Evolutionary conservation across 768 basidiomycete species (phyloP).

Genomic region (Kwoniella europaea): DNA sequence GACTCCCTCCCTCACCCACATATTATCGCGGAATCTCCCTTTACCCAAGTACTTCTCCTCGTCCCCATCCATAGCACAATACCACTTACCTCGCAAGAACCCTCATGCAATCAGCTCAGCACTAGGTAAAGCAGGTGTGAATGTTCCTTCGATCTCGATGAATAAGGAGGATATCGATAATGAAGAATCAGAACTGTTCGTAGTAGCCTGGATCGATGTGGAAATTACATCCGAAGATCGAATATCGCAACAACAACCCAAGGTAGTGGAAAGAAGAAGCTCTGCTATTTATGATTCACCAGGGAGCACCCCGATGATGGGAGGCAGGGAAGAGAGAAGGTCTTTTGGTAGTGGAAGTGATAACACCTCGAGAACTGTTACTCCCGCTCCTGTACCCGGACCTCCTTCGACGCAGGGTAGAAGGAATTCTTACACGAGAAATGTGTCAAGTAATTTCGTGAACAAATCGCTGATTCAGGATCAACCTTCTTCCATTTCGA

Average conservation of each 20-base stretch:
- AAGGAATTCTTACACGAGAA: neutral
- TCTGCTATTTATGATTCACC: neutral
- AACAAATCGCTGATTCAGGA: slow-evolving; percentile 3
- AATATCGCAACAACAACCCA: neutral
- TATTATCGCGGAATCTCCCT: slow-evolving; percentile 53
- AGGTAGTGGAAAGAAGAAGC: slow-evolving; percentile 7
- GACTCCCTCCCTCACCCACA: slow-evolving; percentile 38
- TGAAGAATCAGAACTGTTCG: slow-evolving; percentile 51
- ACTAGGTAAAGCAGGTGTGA: slow-evolving; percentile 37
- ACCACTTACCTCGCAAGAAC: slow-evolving; percentile 53
- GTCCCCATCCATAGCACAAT: slow-evolving; percentile 51
- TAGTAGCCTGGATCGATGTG: slow-evolving; percentile 52
- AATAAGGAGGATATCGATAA: slow-evolving; percentile 28
- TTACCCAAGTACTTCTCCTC: slow-evolving; percentile 58
- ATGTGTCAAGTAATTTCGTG: slow-evolving; percentile 5
- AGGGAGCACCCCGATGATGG: slow-evolving; percentile 19
- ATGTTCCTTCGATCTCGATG: slow-evolving; percentile 34
- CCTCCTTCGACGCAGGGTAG: neutral
- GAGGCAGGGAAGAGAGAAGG: slow-evolving; percentile 37
- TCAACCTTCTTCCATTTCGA: neutral
- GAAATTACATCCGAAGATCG: slow-evolving; percentile 20
- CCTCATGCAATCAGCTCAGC: slow-evolving; percentile 48
- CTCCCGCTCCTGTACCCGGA: neutral
- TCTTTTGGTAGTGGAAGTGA: slow-evolving; percentile 41
- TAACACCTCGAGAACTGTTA: slow-evolving; percentile 22